phyloP scores from a whole-genome alignment of 2,329 filamentous ascomycete species.

The Ophiostoma sp. region DNA sequence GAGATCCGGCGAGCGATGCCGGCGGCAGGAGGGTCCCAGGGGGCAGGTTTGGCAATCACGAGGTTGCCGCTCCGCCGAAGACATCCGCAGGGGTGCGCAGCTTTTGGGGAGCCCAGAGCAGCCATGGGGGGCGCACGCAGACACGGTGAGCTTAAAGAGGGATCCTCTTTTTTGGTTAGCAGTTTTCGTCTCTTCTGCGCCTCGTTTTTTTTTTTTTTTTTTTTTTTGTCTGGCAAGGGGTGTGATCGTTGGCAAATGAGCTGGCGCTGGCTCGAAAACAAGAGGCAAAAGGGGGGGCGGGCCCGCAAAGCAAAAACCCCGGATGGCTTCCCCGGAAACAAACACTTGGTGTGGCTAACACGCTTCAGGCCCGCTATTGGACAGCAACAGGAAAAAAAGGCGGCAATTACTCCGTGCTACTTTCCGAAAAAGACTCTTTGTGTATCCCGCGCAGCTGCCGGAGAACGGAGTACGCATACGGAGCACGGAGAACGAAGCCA shows the following conservation, averaged over 20 bases:
- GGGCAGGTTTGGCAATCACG: background rate
- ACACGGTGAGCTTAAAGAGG: background rate
- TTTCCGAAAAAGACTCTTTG: background rate
- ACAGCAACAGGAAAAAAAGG: background rate
- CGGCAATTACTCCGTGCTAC: constrained; percentile 2
- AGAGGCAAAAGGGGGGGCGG: background rate
- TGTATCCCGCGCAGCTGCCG: background rate
- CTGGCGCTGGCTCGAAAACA: background rate
- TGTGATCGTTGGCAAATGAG: constrained; percentile 5
- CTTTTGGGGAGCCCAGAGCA: background rate
- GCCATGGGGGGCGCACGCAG: background rate
- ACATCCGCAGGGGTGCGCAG: constrained; percentile 11
- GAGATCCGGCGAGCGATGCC: background rate
- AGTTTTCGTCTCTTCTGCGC: background rate
- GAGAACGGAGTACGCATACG: background rate
- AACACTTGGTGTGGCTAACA: constrained; percentile 37
- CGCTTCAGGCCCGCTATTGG: background rate
- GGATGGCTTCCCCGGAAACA: constrained; percentile 25
- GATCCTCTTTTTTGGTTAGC: background rate
- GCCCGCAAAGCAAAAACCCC: constrained; percentile 13
- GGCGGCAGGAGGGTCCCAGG: background rate
- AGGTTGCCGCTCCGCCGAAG: constrained; percentile 1
- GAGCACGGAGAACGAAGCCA: background rate
- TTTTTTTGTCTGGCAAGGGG: background rate
- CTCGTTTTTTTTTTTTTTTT: background rate